A percentile compares a stretch with the other conserved stretches of the same genome.
Evolutionary conservation across 306 rosid genomes (phyloP).

Genomic region (Trichosanthes truncata): DNA sequence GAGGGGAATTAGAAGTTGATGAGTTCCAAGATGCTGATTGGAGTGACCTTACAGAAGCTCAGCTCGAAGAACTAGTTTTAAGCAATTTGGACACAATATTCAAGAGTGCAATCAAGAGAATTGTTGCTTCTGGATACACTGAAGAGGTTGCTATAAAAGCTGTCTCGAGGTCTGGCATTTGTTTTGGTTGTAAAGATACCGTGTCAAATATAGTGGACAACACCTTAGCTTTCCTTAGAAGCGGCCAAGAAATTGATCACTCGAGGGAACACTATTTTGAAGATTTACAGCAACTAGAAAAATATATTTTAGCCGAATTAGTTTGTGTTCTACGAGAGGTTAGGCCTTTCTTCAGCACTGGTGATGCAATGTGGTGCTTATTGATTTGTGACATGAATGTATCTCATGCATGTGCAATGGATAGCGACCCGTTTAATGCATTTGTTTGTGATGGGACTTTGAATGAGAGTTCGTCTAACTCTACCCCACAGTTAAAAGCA

Average conservation of each 20-base stretch:
- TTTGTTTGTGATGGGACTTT: constrained; percentile 28
- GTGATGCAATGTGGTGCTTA: constrained; percentile 97
- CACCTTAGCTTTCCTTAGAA: constrained; percentile 57
- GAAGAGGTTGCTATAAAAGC: constrained; percentile 73
- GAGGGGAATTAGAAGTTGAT: constrained; percentile 51
- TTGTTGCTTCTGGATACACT: constrained; percentile 57
- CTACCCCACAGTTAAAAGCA: constrained; percentile 30
- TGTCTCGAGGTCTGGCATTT: constrained; percentile 67
- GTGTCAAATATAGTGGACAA: constrained; percentile 78
- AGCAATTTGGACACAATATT: constrained; percentile 56
- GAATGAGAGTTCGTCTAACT: constrained; percentile 28
- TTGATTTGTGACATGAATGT: constrained; percentile 78
- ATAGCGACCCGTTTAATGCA: constrained; percentile 37
- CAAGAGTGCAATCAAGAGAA: constrained; percentile 62
- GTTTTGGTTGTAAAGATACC: constrained; percentile 77
- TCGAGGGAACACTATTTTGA: constrained; percentile 66
- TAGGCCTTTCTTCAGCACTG: constrained; percentile 74
- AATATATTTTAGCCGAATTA: constrained; percentile 74
- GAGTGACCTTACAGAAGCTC: constrained; percentile 72
- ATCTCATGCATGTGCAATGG: constrained; percentile 85
- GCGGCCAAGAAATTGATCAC: constrained; percentile 68
- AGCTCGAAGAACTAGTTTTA: constrained; percentile 74
- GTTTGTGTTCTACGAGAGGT: constrained; percentile 86
- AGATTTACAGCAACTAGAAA: constrained; percentile 72
- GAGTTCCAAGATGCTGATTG: constrained; percentile 70